phyloP scores from a whole-genome alignment of 345 rosid species.

The Punica granatum region DNA sequence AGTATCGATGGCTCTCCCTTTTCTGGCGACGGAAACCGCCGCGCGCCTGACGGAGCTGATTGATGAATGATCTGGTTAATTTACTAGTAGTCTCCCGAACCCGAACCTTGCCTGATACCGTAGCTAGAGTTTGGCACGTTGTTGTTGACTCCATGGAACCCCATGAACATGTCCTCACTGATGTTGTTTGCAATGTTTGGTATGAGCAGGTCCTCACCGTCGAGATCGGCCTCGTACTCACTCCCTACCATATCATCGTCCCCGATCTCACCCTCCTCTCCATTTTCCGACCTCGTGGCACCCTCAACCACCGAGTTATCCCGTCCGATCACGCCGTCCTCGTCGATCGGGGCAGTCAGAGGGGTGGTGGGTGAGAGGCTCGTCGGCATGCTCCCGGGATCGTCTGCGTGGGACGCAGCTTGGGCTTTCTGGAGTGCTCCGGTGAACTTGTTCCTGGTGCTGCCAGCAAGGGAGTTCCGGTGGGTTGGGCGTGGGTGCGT shows the following conservation, averaged over 20 bases:
- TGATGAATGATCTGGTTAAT: neutral
- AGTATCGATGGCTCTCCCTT: neutral
- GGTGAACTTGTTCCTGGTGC: slow-evolving; percentile 49
- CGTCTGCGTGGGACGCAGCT: slow-evolving; percentile 38
- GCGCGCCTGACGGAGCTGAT: neutral
- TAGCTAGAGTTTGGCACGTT: neutral
- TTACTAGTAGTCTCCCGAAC: slow-evolving; percentile 5
- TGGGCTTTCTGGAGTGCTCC: slow-evolving; percentile 14
- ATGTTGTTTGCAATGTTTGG: slow-evolving; percentile 36
- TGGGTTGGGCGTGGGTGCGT: slow-evolving; percentile 82
- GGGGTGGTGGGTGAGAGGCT: slow-evolving; percentile 57
- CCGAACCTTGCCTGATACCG: slow-evolving; percentile 25
- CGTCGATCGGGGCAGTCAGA: slow-evolving; percentile 27
- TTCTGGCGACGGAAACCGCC: neutral
- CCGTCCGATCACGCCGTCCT: slow-evolving; percentile 7
- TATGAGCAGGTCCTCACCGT: slow-evolving; percentile 44
- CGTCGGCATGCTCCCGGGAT: neutral
- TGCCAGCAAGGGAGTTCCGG: slow-evolving; percentile 90
- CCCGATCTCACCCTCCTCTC: slow-evolving; percentile 11
- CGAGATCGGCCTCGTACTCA: slow-evolving; percentile 18
- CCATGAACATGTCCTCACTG: slow-evolving; percentile 25
- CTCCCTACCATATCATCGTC: neutral
- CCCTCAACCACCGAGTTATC: neutral
- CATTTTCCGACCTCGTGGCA: neutral
- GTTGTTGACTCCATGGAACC: slow-evolving; percentile 19